Evolutionary conservation across 164 flowering plant species (phyloP).

Genomic region (Euptelea pleiosperma): DNA sequence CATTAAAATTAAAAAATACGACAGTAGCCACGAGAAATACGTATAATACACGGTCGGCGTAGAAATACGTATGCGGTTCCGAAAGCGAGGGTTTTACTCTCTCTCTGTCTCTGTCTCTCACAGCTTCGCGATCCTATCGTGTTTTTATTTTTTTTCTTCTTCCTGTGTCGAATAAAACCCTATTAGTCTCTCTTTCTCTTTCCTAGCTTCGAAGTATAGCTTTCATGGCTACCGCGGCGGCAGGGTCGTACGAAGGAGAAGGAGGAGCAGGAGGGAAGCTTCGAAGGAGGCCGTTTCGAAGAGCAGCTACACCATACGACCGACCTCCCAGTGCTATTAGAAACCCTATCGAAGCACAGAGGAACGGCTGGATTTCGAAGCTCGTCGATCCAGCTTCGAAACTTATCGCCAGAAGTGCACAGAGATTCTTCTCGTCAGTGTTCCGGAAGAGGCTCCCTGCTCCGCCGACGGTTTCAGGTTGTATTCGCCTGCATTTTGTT

Average conservation of each 20-base stretch:
- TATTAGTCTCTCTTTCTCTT: not conserved
- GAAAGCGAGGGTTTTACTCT: too few species aligned
- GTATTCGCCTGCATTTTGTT: not conserved
- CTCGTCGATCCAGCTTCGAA: constrained; percentile 85
- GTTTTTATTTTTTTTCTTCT: too few species aligned
- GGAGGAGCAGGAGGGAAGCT: constrained; percentile 65
- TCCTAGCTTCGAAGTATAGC: constrained; percentile 8
- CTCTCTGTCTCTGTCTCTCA: too few species aligned
- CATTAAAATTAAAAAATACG: too few species aligned
- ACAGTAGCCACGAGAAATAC: too few species aligned
- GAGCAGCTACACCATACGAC: constrained; percentile 64
- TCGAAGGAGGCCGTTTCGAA: constrained; percentile 37
- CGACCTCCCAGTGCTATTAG: constrained; percentile 52
- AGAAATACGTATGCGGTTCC: too few species aligned
- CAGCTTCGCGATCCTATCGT: too few species aligned
- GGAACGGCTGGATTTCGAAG: constrained; percentile 60
- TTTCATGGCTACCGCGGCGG: constrained; percentile 48
- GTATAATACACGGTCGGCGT: too few species aligned
- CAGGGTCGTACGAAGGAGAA: constrained; percentile 33
- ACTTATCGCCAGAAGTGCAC: constrained; percentile 55
- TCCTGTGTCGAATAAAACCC: constrained; percentile 15
- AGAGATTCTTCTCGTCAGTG: constrained; percentile 49
- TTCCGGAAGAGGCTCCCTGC: constrained; percentile 51
- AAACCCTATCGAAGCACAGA: constrained; percentile 16
- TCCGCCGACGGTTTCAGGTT: constrained; percentile 22